phyloP scores from a whole-genome alignment of 2,329 filamentous ascomycete genomes.

The Didymella arachidicola region DNA sequence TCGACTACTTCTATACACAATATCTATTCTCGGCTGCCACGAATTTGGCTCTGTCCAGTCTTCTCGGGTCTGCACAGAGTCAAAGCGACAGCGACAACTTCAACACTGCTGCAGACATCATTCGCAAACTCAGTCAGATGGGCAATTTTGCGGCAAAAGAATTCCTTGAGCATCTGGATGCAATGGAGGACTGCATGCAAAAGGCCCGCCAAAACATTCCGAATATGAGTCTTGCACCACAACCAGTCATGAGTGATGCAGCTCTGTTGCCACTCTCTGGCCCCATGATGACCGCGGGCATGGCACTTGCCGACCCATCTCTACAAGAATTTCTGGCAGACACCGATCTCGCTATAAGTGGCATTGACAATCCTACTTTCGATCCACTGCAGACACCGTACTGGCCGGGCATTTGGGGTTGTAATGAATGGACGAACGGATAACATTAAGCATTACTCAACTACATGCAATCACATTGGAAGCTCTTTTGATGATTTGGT shows the following conservation, averaged over 20 bases:
- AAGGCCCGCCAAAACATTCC: not conserved
- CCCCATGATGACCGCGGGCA: not conserved
- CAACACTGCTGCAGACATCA: not conserved
- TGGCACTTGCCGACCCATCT: not conserved
- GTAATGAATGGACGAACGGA: not conserved
- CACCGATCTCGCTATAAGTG: not conserved
- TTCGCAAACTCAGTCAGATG: not conserved
- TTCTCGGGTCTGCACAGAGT: not conserved
- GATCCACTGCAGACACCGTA: not conserved
- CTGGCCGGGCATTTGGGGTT: not conserved
- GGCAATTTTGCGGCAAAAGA: not conserved
- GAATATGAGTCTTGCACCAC: not conserved
- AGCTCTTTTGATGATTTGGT: not conserved
- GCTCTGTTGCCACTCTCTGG: not conserved
- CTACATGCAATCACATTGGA: not conserved
- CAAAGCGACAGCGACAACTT: not conserved
- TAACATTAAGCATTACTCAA: not conserved
- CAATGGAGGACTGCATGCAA: not conserved
- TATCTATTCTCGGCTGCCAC: not conserved
- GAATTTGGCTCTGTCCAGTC: not conserved
- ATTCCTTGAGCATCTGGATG: not conserved
- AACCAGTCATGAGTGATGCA: not conserved
- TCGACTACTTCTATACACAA: constrained; percentile 53
- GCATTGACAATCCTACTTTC: not conserved
- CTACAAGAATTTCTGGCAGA: not conserved